Percentiles rank a stretch among this genome's conserved stretches.
These are phyloP conservation scores for Aspergillus clavatus DNA, from an alignment of 2,329 filamentous ascomycete genomes.

Conservation along the genomic window DNA sequence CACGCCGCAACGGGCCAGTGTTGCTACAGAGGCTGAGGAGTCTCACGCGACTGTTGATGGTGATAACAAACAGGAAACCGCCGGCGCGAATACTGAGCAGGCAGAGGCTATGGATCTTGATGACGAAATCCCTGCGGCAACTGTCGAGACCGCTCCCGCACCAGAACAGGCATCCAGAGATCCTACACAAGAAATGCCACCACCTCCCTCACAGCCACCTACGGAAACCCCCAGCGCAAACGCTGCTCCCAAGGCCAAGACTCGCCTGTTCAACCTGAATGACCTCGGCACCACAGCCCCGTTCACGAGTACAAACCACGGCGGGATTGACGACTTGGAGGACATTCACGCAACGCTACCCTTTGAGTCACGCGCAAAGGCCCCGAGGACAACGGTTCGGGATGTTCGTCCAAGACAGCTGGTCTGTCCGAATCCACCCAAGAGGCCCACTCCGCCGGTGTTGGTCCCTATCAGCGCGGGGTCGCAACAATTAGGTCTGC, in stretches of 20 bases:
- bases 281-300: conserved; percentile 49
- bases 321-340: conserved; percentile 50
- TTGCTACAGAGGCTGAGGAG: conserved; percentile 39
- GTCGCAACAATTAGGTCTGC: conserved; percentile 37
- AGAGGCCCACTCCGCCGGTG: conserved; percentile 41
- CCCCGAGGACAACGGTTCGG: conserved; percentile 39
- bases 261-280: conserved; percentile 43
- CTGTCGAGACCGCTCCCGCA: conserved; percentile 2
- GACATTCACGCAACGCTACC: conserved; percentile 53
- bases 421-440: conserved; percentile 49
- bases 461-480: conserved; percentile 17
- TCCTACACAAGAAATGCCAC: conserved; percentile 10
- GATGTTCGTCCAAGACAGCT: conserved; percentile 37
- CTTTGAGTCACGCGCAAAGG: conserved; percentile 52
- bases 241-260: conserved; percentile 7
- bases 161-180: conserved; percentile 7
- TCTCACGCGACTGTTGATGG: conserved; percentile 27
- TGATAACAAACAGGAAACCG: conserved; percentile 14
- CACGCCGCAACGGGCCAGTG: conserved; percentile 31
- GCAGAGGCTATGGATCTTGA: conserved; percentile 47
- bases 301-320: conserved; percentile 42
- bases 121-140: conserved; percentile 27
- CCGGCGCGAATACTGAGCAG: conserved; percentile 15
- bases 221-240: conserved; percentile 9
- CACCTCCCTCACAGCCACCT: conserved; percentile 3